Evolutionary conservation across 306 rosid species (phyloP), one percentile per base, ranked within the genome.

Genomic region (Coriaria nepalensis): DNA sequence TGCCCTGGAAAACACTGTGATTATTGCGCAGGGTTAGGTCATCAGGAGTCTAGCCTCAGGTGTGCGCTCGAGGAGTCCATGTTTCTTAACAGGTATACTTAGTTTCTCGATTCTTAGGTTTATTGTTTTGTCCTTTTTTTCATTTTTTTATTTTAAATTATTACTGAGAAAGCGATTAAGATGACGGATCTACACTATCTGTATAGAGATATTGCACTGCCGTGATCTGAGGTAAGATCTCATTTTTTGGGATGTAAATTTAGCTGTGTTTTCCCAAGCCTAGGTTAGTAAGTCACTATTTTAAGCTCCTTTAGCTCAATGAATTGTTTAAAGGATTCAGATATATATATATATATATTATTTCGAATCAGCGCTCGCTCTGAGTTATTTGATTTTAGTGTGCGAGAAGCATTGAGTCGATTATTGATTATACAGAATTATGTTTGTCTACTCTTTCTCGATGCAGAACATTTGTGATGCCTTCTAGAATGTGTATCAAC

Each of bases 21-120:
- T 2, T 65, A 93, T 11, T 90, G 96, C 13, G 96, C 74, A 54
- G 98, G 98, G 37, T 71, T 90, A 56, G 98, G 94, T 46, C 96
- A 90, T 67, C 96, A 90, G 60, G 98, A 90, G 51, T 85, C 98
- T 11, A 90, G 98, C 75, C 95, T 90, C 64, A 61, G 98, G 56
- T 82, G 98, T 35, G 98, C 94, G 44, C 87, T 90, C 3, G 94
- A 85, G 67, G 98, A 90, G 40, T 95, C 98, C 47, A 40, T 82
- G 64, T 84, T 64, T 34, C 97, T 90, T 36, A 56, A 33, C 8
- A 82, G 80, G 83, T 76, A 53, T 6, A 0, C 29, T 6, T 13
- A 13, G 48, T 36, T 60, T 43, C 44, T 44, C 10, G 38, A 35
- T 50, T 12, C 32, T 10, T 58, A 44, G 32, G 43, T 64, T 51